Percentiles rank a stretch among this genome's conserved stretches.
Conservation (phyloP, 805 yeast species). For the Lachancea sp. region DNA sequence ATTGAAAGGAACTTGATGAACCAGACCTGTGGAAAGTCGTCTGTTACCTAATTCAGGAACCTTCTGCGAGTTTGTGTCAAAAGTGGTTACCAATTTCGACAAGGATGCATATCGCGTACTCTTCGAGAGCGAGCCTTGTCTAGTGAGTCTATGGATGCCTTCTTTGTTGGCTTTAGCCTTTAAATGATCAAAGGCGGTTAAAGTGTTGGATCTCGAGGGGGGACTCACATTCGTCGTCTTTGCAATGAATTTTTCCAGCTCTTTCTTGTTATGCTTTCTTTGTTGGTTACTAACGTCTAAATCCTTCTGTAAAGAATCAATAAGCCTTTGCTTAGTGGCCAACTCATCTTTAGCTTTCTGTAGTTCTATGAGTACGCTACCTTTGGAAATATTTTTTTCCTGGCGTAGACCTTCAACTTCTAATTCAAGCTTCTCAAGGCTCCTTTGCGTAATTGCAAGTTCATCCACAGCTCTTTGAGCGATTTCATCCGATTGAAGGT, state of each 20-base stretch:
- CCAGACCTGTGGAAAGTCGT: background rate
- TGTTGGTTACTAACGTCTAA: slow-evolving; percentile 55
- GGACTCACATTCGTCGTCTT: slow-evolving; percentile 14
- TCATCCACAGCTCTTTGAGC: slow-evolving; percentile 69
- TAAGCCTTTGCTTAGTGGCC: slow-evolving; percentile 48
- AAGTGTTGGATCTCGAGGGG: slow-evolving; percentile 7
- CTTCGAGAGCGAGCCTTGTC: slow-evolving; percentile 11
- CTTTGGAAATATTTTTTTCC: slow-evolving; percentile 61
- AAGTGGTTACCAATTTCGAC: slow-evolving; percentile 7
- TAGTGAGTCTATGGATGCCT: background rate
- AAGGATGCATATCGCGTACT: slow-evolving; percentile 21
- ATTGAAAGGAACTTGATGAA: background rate
- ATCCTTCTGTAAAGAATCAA: slow-evolving; percentile 52
- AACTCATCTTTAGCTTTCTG: slow-evolving; percentile 57
- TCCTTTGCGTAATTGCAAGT: slow-evolving; percentile 42
- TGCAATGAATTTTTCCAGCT: slow-evolving; percentile 16
- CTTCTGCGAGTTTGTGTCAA: background rate
- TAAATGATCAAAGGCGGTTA: slow-evolving; percentile 18
- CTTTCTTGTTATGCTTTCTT: slow-evolving; percentile 22
- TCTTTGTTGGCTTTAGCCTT: slow-evolving; percentile 5
- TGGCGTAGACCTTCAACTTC: slow-evolving; percentile 54
- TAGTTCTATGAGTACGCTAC: slow-evolving; percentile 49
- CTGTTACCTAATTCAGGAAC: background rate
- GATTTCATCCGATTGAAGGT: slow-evolving; percentile 78
- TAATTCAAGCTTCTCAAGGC: slow-evolving; percentile 49